Conservation (phyloP, 331 rosid species). For the Rhamnella rubrinervis region DNA sequence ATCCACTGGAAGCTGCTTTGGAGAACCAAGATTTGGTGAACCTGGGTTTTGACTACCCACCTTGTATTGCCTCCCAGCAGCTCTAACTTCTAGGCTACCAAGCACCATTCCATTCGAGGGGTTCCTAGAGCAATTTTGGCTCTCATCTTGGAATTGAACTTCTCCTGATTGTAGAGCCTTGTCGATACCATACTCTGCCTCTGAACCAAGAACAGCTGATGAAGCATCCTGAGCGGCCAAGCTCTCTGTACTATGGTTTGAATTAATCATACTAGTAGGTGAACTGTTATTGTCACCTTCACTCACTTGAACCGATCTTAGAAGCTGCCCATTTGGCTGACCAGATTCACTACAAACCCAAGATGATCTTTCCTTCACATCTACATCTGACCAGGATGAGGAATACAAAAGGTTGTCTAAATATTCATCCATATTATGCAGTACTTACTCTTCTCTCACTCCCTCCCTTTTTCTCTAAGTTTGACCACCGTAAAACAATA, state of each 20-base stretch:
- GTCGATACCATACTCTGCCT: slow-evolving; percentile 11
- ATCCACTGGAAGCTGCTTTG: background rate
- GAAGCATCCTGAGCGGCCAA: slow-evolving; percentile 26
- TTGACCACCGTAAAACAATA: background rate
- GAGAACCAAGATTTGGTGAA: background rate
- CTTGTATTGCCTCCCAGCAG: slow-evolving; percentile 6
- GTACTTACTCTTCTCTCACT: background rate
- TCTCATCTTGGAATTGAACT: slow-evolving; percentile 3
- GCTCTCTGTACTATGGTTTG: slow-evolving; percentile 20
- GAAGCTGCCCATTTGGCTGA: slow-evolving; percentile 1
- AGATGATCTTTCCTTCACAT: slow-evolving; percentile 17
- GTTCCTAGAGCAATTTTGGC: background rate
- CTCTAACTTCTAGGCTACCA: background rate
- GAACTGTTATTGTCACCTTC: slow-evolving; percentile 18
- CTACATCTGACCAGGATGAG: slow-evolving; percentile 20
- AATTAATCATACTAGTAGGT: slow-evolving; percentile 9
- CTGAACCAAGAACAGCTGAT: slow-evolving; percentile 16
- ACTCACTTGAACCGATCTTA: slow-evolving; percentile 6
- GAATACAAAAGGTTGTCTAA: slow-evolving; percentile 19
- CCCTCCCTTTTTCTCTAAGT: background rate
- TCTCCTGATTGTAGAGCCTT: background rate
- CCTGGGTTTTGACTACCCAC: background rate
- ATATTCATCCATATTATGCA: slow-evolving; percentile 15
- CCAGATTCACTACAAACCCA: slow-evolving; percentile 5
- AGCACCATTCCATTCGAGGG: background rate